A percentile compares a stretch with the other conserved stretches of the same genome.
Conservation (phyloP, 345 rosid species). For the Hypericum androsaemum region DNA sequence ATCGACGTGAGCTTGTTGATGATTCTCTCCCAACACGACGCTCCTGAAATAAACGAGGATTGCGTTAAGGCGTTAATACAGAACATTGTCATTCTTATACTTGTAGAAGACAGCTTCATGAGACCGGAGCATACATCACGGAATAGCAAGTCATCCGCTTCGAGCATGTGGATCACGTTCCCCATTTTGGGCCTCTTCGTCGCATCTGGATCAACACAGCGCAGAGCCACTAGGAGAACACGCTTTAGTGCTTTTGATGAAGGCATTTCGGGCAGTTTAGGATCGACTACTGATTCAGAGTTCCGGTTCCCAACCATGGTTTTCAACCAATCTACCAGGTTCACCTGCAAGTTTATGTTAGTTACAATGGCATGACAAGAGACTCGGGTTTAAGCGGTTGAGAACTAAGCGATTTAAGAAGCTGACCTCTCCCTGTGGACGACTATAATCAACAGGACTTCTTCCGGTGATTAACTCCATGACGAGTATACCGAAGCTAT, state of each 20-base stretch:
- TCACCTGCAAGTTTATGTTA: slow-evolving; percentile 42
- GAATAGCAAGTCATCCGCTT: slow-evolving; percentile 77
- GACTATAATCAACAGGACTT: slow-evolving; percentile 83
- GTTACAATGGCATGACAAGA: slow-evolving; percentile 2
- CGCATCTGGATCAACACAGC: slow-evolving; percentile 95
- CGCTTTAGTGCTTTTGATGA: slow-evolving; percentile 89
- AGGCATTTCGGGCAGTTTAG: slow-evolving; percentile 74
- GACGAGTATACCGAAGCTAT: slow-evolving; percentile 83
- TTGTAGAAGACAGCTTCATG: slow-evolving; percentile 18
- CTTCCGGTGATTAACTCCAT: slow-evolving; percentile 91
- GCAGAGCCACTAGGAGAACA: slow-evolving; percentile 63
- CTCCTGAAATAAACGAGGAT: slow-evolving; percentile 24
- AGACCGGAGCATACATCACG: slow-evolving; percentile 44
- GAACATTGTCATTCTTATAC: background rate
- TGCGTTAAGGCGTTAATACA: too few relatives aligned
- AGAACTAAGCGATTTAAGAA: background rate
- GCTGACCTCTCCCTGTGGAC: slow-evolving; percentile 81
- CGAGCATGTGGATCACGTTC: slow-evolving; percentile 96
- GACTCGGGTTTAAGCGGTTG: too few relatives aligned
- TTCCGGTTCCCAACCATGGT: slow-evolving; percentile 75
- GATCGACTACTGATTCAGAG: slow-evolving; percentile 84
- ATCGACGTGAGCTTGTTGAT: slow-evolving; percentile 18
- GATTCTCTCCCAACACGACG: slow-evolving; percentile 33
- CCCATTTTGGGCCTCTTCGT: slow-evolving; percentile 97
- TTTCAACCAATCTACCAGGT: slow-evolving; percentile 93